Evolutionary conservation across 2,329 filamentous ascomycete species (phyloP).

Genomic region (Botrytis medusae): DNA sequence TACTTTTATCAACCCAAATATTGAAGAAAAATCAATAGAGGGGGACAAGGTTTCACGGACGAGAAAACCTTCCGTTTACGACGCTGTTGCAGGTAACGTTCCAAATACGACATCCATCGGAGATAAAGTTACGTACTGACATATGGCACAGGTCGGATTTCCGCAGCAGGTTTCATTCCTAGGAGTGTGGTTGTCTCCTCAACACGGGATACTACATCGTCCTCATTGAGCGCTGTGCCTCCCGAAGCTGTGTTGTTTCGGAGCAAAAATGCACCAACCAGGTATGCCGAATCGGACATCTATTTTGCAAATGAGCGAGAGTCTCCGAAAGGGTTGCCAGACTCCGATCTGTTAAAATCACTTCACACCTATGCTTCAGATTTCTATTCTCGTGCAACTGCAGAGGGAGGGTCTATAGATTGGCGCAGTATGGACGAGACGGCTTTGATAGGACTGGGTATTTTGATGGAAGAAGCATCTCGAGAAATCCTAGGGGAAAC

Average conservation of each 20-base stretch:
- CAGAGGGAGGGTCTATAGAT: constrained; percentile 38
- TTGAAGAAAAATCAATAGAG: constrained; percentile 23
- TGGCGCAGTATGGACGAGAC: constrained; percentile 73
- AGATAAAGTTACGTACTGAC: constrained; percentile 13
- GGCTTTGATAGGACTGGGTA: constrained; percentile 71
- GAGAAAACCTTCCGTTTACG: constrained; percentile 60
- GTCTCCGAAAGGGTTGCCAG: constrained; percentile 58
- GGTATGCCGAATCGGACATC: constrained; percentile 69
- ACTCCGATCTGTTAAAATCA: constrained; percentile 67
- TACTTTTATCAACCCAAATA: constrained; percentile 26
- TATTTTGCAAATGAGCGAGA: constrained; percentile 64
- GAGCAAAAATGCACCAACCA: constrained; percentile 59
- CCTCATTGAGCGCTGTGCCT: constrained; percentile 46
- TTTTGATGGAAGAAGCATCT: constrained; percentile 71
- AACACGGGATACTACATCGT: constrained; percentile 36
- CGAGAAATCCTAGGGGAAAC: constrained; percentile 59
- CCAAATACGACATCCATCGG: constrained; percentile 1
- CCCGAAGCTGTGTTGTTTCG: constrained; percentile 73
- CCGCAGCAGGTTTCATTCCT: constrained; percentile 45
- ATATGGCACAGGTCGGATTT: constrained; percentile 43
- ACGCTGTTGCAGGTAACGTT: constrained; percentile 66
- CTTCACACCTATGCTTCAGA: constrained; percentile 67
- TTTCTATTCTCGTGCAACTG: constrained; percentile 54
- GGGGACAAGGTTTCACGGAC: constrained; percentile 29
- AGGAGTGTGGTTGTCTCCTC: constrained; percentile 32